phyloP scores from a whole-genome alignment of 2,329 filamentous ascomycete genomes.

The Sordariomycetes sp. region DNA sequence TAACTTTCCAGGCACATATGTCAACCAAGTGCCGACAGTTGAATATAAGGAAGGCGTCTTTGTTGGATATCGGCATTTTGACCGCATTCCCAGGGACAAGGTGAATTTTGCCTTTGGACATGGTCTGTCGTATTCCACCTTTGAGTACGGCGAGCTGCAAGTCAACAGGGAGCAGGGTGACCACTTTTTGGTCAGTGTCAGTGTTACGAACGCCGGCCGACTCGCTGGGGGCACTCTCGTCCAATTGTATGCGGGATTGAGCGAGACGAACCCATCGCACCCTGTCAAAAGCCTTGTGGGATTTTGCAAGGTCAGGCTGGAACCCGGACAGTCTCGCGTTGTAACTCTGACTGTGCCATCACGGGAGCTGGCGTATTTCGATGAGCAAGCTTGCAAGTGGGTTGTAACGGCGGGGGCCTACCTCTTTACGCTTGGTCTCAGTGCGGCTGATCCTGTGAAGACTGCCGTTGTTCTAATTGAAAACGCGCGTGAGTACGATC shows the following conservation, averaged over 20 bases:
- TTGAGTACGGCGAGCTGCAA: conserved; percentile 30
- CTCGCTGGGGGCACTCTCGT: conserved; percentile 38
- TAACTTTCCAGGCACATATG: conserved; percentile 42
- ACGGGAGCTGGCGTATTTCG: conserved; percentile 18
- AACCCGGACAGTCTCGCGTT: conserved; percentile 8
- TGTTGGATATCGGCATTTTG: conserved; percentile 59
- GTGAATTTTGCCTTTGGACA: conserved; percentile 63
- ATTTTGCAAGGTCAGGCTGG: conserved; percentile 16
- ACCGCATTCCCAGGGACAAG: conserved; percentile 40
- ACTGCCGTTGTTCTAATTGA: no score
- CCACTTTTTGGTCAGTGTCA: background rate
- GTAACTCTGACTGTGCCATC: conserved; percentile 12
- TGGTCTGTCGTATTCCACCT: conserved; percentile 64
- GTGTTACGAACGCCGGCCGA: conserved; percentile 40
- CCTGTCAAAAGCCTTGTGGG: conserved; percentile 19
- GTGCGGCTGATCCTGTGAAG: conserved; percentile 12
- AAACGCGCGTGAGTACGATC: no score
- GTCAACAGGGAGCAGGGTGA: conserved; percentile 1
- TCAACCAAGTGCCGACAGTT: conserved; percentile 26
- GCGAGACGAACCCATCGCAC: conserved; percentile 7
- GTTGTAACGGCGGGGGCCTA: conserved; percentile 16
- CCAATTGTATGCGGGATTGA: conserved; percentile 36
- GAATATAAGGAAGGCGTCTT: conserved; percentile 60
- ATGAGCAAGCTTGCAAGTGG: conserved; percentile 16
- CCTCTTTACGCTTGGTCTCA: conserved; percentile 13